These are phyloP conservation scores for Pestalotiopsis sp. DNA, from an alignment of 2,329 filamentous ascomycete species.

Conservation along the genomic window DNA sequence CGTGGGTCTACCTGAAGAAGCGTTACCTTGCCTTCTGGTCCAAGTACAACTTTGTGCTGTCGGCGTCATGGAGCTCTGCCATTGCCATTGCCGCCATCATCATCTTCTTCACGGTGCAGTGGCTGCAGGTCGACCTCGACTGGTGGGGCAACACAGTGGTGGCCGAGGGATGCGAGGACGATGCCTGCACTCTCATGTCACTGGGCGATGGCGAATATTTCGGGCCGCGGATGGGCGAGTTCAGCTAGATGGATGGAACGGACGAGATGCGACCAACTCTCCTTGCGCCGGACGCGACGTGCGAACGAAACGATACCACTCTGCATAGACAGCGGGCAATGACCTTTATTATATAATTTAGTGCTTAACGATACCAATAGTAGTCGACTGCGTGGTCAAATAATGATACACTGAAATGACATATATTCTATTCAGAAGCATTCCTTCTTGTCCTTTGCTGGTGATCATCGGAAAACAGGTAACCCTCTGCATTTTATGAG, in stretches of 20 bases:
- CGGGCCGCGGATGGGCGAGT: constrained; percentile 23
- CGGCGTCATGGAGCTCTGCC: constrained; percentile 25
- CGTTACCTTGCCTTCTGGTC: constrained; percentile 26
- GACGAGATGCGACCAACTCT: not conserved
- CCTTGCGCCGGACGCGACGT: not conserved
- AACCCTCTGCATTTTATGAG: not conserved
- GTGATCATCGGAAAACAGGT: not conserved
- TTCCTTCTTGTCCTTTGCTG: not conserved
- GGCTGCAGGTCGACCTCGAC: constrained; percentile 19
- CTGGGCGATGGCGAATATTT: constrained; percentile 31
- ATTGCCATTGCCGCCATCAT: constrained; percentile 25
- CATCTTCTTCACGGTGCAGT: constrained; percentile 28
- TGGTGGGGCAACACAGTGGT: constrained; percentile 49
- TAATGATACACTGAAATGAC: not conserved
- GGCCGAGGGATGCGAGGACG: constrained; percentile 41
- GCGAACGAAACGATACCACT: not conserved
- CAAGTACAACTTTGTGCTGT: constrained; percentile 29
- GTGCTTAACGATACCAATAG: not conserved
- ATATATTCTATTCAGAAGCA: not conserved
- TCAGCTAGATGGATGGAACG: not conserved
- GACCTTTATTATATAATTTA: not conserved
- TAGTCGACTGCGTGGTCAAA: not conserved
- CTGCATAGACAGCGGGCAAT: not conserved
- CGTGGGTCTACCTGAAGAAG: constrained; percentile 19
- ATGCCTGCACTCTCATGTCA: constrained; percentile 36